These are phyloP conservation scores for Wickerhamiella allomyrinae DNA, from an alignment of 805 yeast species.

Conservation along the genomic window DNA sequence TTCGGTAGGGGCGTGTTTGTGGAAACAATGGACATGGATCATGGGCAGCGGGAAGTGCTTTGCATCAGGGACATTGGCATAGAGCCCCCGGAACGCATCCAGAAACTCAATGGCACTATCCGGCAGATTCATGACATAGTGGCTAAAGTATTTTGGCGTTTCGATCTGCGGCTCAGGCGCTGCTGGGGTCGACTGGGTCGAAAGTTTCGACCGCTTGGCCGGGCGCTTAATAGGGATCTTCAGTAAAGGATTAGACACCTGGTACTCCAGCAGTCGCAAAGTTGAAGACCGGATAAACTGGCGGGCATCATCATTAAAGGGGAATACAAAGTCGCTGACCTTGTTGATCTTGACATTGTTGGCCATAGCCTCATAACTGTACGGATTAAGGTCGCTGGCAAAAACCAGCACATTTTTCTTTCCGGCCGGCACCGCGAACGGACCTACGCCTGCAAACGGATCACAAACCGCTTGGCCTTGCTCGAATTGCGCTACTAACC, in stretches of 20 bases:
- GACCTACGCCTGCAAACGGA: slow-evolving; percentile 98
- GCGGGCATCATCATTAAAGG: slow-evolving; percentile 70
- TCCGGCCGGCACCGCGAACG: slow-evolving; percentile 93
- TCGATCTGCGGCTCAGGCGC: slow-evolving; percentile 6
- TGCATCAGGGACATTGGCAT: slow-evolving; percentile 27
- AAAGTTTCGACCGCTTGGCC: neutral
- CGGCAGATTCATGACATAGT: slow-evolving; percentile 92
- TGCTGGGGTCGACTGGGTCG: slow-evolving; percentile 3
- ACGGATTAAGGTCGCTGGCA: slow-evolving; percentile 90
- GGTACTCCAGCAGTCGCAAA: slow-evolving; percentile 35
- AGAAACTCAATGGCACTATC: slow-evolving; percentile 79
- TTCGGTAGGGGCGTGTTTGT: slow-evolving; percentile 65
- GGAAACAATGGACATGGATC: slow-evolving; percentile 85
- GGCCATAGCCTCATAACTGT: slow-evolving; percentile 54
- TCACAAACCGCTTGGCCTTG: slow-evolving; percentile 73
- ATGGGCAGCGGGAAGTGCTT: slow-evolving; percentile 50
- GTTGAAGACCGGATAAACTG: slow-evolving; percentile 58
- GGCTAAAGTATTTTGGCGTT: slow-evolving; percentile 42
- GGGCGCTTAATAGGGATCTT: slow-evolving; percentile 22
- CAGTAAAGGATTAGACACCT: slow-evolving; percentile 26
- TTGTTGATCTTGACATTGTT: slow-evolving; percentile 54
- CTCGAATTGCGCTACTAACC: slow-evolving; percentile 48
- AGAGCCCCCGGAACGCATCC: slow-evolving; percentile 64
- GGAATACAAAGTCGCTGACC: slow-evolving; percentile 40
- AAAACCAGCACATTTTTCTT: slow-evolving; percentile 64